Conservation (phyloP, 305 asterid genomes). For the Fraxinus sp. region DNA sequence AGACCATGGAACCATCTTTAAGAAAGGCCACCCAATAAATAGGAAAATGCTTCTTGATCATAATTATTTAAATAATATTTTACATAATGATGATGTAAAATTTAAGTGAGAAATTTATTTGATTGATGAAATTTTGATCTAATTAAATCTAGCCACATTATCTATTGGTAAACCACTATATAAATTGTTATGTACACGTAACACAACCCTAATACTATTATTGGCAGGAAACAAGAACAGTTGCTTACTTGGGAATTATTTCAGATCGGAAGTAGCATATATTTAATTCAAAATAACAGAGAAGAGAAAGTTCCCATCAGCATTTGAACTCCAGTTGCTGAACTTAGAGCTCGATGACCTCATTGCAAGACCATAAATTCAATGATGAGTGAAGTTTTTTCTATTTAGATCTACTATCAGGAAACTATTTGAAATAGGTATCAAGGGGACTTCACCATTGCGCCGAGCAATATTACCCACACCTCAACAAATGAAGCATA, state of each 20-base stretch:
- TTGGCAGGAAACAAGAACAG: neutral
- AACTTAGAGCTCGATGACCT: neutral
- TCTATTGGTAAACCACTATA: neutral
- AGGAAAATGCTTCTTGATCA: neutral
- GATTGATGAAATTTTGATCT: neutral
- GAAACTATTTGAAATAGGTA: neutral
- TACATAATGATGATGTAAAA: neutral
- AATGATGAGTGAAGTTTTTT: neutral
- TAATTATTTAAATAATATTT: too few species aligned
- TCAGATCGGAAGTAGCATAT: neutral
- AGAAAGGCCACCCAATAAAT: neutral
- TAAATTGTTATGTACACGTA: neutral
- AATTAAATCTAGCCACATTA: neutral
- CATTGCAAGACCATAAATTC: neutral
- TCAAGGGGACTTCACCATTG: neutral
- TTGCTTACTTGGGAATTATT: neutral
- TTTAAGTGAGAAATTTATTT: neutral
- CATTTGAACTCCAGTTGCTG: neutral
- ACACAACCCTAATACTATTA: neutral
- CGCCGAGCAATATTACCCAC: neutral
- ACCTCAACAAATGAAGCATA: neutral
- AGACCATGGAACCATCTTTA: conserved; percentile 10
- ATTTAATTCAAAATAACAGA: neutral
- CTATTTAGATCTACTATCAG: neutral
- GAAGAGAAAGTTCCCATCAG: neutral